Conservation (phyloP, 2,329 filamentous ascomycete species). For the Aspergillus oerlinghausenensis region DNA sequence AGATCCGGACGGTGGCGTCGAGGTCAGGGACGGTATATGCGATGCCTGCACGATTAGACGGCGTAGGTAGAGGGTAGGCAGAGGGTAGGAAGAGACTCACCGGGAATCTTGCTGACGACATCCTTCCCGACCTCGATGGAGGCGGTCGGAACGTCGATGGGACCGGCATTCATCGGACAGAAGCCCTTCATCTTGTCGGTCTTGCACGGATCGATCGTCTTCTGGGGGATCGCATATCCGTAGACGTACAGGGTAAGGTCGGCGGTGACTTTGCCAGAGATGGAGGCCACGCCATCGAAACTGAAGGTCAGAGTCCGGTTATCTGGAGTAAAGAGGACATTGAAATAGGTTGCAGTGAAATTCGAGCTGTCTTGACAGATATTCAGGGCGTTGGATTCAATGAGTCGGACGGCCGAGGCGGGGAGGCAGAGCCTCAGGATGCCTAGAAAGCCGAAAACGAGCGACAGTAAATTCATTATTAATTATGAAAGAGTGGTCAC, state of each 20-base stretch:
- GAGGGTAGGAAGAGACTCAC: conserved; percentile 30
- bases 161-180: conserved; percentile 84
- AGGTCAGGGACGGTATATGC: conserved; percentile 87
- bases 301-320: conserved; percentile 70
- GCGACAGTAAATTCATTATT: conserved; percentile 35
- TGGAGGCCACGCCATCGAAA: conserved; percentile 75
- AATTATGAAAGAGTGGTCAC: neutral
- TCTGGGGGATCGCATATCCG: conserved; percentile 66
- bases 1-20: conserved; percentile 76
- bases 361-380: conserved; percentile 78
- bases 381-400: conserved; percentile 51
- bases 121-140: conserved; percentile 56
- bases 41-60: conserved; percentile 49
- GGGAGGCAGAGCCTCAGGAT: conserved; percentile 58
- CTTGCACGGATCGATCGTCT: conserved; percentile 69
- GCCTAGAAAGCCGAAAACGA: conserved; percentile 69
- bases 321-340: conserved; percentile 61
- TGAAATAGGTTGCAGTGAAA: conserved; percentile 85
- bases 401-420: neutral
- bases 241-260: conserved; percentile 74
- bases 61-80: neutral
- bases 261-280: conserved; percentile 75
- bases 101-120: conserved; percentile 64
- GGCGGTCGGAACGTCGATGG: conserved; percentile 66
- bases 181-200: conserved; percentile 61